A percentile compares a stretch with the other conserved stretches of the same genome.
Conservation (phyloP, 2,329 filamentous ascomycete genomes). For the Aureobasidium sp. region DNA sequence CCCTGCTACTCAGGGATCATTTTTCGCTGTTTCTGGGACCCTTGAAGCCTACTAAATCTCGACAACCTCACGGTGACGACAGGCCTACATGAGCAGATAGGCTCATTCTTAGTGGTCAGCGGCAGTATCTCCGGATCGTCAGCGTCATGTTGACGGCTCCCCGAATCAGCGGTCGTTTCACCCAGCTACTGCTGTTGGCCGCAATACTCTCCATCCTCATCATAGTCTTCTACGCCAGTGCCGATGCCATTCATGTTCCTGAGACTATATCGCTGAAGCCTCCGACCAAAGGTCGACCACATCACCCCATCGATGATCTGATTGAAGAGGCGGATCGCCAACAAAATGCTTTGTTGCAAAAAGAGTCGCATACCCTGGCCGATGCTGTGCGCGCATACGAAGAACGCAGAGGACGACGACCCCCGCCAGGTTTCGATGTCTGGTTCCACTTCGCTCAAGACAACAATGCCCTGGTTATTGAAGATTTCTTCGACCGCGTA, state of each 20-base stretch:
- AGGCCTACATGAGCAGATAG: neutral
- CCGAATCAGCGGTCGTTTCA: constrained; percentile 10
- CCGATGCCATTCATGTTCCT: neutral
- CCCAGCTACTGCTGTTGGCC: constrained; percentile 9
- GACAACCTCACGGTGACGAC: neutral
- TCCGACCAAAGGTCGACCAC: neutral
- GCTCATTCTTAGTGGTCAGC: neutral
- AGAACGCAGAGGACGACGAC: constrained; percentile 39
- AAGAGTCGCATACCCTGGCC: constrained; percentile 31
- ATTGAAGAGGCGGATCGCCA: constrained; percentile 30
- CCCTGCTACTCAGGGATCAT: neutral
- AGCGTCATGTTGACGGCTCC: constrained; percentile 5
- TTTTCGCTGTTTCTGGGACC: neutral
- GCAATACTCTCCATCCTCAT: neutral
- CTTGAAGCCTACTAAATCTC: neutral
- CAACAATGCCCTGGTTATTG: constrained; percentile 38
- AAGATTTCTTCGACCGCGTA: constrained; percentile 47
- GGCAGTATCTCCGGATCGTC: neutral
- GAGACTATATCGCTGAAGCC: neutral
- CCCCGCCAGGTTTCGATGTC: constrained; percentile 43
- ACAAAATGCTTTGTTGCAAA: constrained; percentile 26
- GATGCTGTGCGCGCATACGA: constrained; percentile 38
- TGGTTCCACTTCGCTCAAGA: constrained; percentile 42
- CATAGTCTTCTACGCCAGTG: constrained; percentile 2
- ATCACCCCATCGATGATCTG: constrained; percentile 35